Conservation (phyloP, 169 alveolate genomes). For the Plasmodium falciparum region DNA sequence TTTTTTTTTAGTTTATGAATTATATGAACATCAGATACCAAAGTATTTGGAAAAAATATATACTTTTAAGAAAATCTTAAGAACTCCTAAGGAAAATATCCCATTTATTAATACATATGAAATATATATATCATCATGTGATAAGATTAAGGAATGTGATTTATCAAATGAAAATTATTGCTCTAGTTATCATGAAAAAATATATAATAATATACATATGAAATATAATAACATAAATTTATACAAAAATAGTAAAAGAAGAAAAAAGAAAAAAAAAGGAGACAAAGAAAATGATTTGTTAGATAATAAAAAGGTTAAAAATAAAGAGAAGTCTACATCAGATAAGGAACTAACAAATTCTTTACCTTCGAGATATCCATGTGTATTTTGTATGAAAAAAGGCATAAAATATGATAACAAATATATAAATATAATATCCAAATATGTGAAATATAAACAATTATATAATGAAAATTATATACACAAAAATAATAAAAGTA, state of each 20-base stretch:
- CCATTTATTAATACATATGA: slow-evolving; percentile 7
- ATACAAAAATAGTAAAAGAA: slow-evolving; percentile 5
- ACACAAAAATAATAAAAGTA: too few relatives aligned
- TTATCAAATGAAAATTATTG: neutral
- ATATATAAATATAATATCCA: slow-evolving; percentile 13
- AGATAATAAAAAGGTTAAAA: neutral
- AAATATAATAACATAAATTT: neutral
- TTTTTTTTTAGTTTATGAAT: slow-evolving; percentile 12
- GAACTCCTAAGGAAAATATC: neutral
- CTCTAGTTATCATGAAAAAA: neutral
- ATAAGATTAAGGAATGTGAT: neutral
- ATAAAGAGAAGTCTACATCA: neutral
- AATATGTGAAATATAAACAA: slow-evolving; percentile 23
- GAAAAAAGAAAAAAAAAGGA: slow-evolving; percentile 10
- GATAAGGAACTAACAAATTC: neutral
- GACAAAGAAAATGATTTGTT: neutral
- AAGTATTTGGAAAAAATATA: neutral
- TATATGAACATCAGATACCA: slow-evolving; percentile 12
- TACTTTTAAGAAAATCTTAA: neutral
- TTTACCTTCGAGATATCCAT: neutral
- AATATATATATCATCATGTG: slow-evolving; percentile 6
- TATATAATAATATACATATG: neutral
- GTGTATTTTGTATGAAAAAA: slow-evolving; percentile 22
- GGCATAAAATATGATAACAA: neutral
- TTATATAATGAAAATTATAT: neutral